Conservation (phyloP, 106 monocot species). For the Amphibolis antarctica region DNA sequence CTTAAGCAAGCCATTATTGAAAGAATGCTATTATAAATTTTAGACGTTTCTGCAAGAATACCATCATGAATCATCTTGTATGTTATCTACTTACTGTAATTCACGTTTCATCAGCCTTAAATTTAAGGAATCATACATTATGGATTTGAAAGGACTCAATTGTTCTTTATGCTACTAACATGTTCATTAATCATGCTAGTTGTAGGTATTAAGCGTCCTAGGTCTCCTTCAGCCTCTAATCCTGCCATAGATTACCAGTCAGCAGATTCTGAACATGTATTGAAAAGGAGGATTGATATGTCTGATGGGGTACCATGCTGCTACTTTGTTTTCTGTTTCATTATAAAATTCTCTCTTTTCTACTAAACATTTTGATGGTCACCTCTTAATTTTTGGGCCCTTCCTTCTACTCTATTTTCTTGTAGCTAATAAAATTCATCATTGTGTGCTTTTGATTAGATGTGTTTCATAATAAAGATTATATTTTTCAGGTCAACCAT, state of each 20-base stretch:
- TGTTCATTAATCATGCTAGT: constrained; percentile 12
- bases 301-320: constrained; percentile 45
- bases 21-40: no score
- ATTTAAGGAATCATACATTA: no score
- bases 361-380: no score
- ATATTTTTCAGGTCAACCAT: constrained; percentile 13
- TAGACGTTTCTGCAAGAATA: no score
- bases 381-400: no score
- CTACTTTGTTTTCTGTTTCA: not conserved
- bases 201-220: constrained; percentile 46
- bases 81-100: no score
- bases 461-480: not conserved
- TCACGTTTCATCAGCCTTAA: no score
- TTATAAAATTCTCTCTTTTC: not conserved
- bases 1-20: no score
- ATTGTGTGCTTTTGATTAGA: not conserved
- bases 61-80: no score
- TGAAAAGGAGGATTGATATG: constrained; percentile 39
- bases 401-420: no score
- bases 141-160: no score
- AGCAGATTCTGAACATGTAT: constrained; percentile 55
- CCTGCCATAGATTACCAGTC: constrained; percentile 37
- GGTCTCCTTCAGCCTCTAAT: constrained; percentile 34
- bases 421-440: not conserved
- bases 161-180: not conserved